Percentiles rank a stretch among this genome's conserved stretches.
These are phyloP conservation scores for Cutaneotrichosporon cavernicola DNA, from an alignment of 1,284 basidiomycete genomes.

Conservation along the genomic window DNA sequence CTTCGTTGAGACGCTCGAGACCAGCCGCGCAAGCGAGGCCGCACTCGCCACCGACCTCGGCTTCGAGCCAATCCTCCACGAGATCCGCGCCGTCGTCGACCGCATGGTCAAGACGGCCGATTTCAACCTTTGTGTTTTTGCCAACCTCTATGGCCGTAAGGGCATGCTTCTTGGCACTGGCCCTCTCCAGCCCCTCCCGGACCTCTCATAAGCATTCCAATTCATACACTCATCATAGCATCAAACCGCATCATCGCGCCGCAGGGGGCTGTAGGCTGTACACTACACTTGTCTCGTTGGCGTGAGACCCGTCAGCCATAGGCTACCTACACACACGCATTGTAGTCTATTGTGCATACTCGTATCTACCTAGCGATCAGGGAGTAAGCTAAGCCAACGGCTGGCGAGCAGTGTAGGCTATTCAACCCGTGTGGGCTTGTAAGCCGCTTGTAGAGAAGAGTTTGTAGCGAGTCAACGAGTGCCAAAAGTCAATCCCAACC, in stretches of 20 bases:
- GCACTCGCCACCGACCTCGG: conserved; percentile 20
- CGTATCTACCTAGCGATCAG: background rate
- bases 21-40: conserved; percentile 12
- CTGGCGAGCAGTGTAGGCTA: too few relatives aligned
- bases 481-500: too few relatives aligned
- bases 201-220: conserved; percentile 15
- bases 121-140: conserved; percentile 44
- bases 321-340: background rate
- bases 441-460: too few relatives aligned
- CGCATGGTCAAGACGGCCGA: conserved; percentile 54
- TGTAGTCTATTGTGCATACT: conserved; percentile 1
- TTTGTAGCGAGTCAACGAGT: too few relatives aligned
- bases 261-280: background rate
- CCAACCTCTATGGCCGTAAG: conserved; percentile 23
- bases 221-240: background rate
- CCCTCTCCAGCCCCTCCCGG: conserved; percentile 20
- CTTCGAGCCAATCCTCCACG: conserved; percentile 22
- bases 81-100: conserved; percentile 56
- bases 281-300: background rate
- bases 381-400: background rate
- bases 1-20: conserved; percentile 9
- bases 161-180: conserved; percentile 28
- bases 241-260: background rate
- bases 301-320: background rate
- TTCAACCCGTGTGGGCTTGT: too few relatives aligned